These are phyloP conservation scores for Hyphopichia fennica DNA, from an alignment of 1,139 yeast species.

Conservation along the genomic window DNA sequence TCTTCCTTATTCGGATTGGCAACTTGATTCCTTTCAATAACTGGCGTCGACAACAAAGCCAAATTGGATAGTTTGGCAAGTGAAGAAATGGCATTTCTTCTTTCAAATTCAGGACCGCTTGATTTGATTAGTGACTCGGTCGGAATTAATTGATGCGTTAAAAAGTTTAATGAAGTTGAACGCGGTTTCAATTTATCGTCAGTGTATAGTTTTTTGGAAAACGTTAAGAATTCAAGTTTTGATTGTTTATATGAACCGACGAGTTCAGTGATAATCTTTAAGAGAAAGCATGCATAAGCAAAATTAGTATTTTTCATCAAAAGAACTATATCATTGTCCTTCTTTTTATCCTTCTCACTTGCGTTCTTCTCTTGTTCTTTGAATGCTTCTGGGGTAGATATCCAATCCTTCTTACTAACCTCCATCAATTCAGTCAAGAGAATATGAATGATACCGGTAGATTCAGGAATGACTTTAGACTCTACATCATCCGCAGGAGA, in stretches of 20 bases:
- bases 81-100: constrained; percentile 47
- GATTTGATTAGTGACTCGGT: constrained; percentile 41
- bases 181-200: constrained; percentile 52
- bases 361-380: constrained; percentile 10
- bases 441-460: constrained; percentile 63
- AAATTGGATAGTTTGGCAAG: constrained; percentile 55
- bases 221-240: constrained; percentile 79
- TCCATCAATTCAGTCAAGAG: constrained; percentile 66
- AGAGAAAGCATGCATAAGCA: constrained; percentile 64
- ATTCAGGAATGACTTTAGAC: constrained; percentile 17
- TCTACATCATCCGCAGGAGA: constrained; percentile 8
- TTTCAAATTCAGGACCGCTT: constrained; percentile 33
- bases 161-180: constrained; percentile 72
- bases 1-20: constrained; percentile 55
- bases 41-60: constrained; percentile 59
- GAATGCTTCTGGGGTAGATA: constrained; percentile 27
- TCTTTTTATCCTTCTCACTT: constrained; percentile 14
- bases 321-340: constrained; percentile 1
- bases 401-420: constrained; percentile 53
- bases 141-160: constrained; percentile 74
- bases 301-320: constrained; percentile 43
- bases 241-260: constrained; percentile 77
- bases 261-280: constrained; percentile 70
- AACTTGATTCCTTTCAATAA: constrained; percentile 39
- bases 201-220: constrained; percentile 46